Conservation (phyloP, 2,329 filamentous ascomycete species). For the Cladobotryum protrusum region DNA sequence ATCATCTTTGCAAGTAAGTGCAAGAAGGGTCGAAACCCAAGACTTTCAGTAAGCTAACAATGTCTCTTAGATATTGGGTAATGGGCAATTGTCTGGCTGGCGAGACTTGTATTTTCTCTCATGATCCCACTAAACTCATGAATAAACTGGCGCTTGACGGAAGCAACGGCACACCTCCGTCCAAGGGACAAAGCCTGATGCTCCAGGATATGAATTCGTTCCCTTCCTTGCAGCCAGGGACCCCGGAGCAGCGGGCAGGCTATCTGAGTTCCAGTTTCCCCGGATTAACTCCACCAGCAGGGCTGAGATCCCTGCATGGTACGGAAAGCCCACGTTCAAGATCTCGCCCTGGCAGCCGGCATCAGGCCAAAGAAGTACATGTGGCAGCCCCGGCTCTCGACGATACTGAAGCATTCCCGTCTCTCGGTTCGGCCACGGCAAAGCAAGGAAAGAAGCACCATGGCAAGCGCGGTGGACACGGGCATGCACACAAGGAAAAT, state of each 20-base stretch:
- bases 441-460: constrained; percentile 88
- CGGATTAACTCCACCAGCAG: constrained; percentile 60
- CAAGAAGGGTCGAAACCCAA: neutral
- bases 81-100: constrained; percentile 93
- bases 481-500: constrained; percentile 63
- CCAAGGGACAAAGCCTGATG: constrained; percentile 61
- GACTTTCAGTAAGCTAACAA: neutral
- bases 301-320: constrained; percentile 57
- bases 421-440: constrained; percentile 66
- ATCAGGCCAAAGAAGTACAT: constrained; percentile 53
- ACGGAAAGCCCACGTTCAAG: constrained; percentile 62
- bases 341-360: constrained; percentile 79
- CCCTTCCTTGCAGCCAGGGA: constrained; percentile 61
- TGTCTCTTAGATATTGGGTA: constrained; percentile 72
- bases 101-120: constrained; percentile 91
- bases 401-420: constrained; percentile 92
- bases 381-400: constrained; percentile 73
- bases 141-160: constrained; percentile 73
- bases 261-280: constrained; percentile 46
- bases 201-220: constrained; percentile 82
- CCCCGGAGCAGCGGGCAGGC: constrained; percentile 51
- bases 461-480: constrained; percentile 81
- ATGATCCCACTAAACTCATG: constrained; percentile 83
- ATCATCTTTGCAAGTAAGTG: constrained; percentile 94
- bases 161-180: constrained; percentile 53